A percentile compares a stretch with the other conserved stretches of the same genome.
Evolutionary conservation across 2,329 filamentous ascomycete genomes (phyloP).

Genomic region (Cadophora sp.): DNA sequence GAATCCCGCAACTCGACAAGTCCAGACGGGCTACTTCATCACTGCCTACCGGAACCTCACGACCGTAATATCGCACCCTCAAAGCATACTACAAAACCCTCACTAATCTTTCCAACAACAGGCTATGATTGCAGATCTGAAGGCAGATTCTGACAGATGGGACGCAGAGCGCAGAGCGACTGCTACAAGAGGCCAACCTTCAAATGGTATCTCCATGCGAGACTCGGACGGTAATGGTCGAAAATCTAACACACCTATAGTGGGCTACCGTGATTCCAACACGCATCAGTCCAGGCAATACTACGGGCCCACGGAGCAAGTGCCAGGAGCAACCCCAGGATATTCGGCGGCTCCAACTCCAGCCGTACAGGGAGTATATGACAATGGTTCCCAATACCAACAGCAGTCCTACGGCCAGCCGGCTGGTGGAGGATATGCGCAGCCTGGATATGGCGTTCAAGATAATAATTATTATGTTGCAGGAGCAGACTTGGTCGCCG

Average conservation of each 20-base stretch:
- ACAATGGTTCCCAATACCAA: slow-evolving; percentile 35
- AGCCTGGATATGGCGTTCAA: slow-evolving; percentile 36
- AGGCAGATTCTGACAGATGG: slow-evolving; percentile 59
- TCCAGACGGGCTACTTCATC: slow-evolving; percentile 76
- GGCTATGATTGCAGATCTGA: slow-evolving; percentile 62
- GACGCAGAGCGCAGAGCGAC: slow-evolving; percentile 46
- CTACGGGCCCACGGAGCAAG: slow-evolving; percentile 44
- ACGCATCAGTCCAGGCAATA: slow-evolving; percentile 47
- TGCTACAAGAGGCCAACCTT: slow-evolving; percentile 39
- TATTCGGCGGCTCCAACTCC: slow-evolving; percentile 34
- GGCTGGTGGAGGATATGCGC: slow-evolving; percentile 35
- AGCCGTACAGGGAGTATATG: slow-evolving; percentile 40
- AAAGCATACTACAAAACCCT: slow-evolving; percentile 16
- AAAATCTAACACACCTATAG: slow-evolving; percentile 47
- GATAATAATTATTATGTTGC: slow-evolving; percentile 42
- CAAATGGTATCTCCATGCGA: slow-evolving; percentile 46
- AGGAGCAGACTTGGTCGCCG: slow-evolving; percentile 39
- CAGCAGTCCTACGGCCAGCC: slow-evolving; percentile 37
- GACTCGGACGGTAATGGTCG: slow-evolving; percentile 44
- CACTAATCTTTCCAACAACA: slow-evolving; percentile 42
- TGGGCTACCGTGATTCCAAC: slow-evolving; percentile 45
- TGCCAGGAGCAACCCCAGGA: slow-evolving; percentile 29
- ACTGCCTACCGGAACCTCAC: slow-evolving; percentile 81
- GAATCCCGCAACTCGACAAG: slow-evolving; percentile 63
- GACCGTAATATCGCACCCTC: slow-evolving; percentile 59